Evolutionary conservation across 1,139 yeast genomes (phyloP).

Genomic region (Geotrichum cucujoidarum): DNA sequence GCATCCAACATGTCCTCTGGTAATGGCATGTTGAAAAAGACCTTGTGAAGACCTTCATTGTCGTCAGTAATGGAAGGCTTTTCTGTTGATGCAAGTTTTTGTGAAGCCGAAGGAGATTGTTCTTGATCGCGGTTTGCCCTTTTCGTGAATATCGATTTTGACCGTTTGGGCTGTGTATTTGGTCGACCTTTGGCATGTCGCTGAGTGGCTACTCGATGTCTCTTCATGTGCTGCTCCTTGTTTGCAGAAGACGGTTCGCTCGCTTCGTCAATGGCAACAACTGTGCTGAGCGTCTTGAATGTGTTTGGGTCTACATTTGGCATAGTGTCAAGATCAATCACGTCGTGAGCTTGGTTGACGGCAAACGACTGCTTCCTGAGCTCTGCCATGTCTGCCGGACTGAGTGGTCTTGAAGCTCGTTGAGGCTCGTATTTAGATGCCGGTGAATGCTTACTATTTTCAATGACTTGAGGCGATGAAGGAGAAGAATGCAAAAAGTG

Average conservation of each 20-base stretch:
- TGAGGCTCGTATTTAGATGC: conserved; percentile 9
- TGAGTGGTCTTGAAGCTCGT: not conserved
- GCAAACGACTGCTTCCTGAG: conserved; percentile 6
- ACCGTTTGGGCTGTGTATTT: conserved; percentile 29
- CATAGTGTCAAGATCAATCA: conserved; percentile 2
- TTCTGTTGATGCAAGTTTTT: conserved; percentile 23
- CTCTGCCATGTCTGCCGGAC: conserved; percentile 6
- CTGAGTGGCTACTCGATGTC: conserved; percentile 89
- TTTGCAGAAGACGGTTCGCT: not conserved
- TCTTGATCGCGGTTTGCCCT: conserved; percentile 44
- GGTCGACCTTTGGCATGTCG: conserved; percentile 70
- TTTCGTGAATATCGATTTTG: conserved; percentile 26
- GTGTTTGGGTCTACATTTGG: conserved; percentile 2
- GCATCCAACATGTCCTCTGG: conserved; percentile 57
- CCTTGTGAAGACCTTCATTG: conserved; percentile 30
- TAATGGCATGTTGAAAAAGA: conserved; percentile 60
- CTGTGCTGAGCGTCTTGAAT: not conserved
- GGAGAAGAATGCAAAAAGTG: conserved; percentile 3
- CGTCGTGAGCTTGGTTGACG: conserved; percentile 5
- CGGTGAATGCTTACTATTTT: too few relatives aligned
- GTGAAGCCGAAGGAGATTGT: conserved; percentile 28
- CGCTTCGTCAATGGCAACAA: not conserved
- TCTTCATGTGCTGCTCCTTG: conserved; percentile 45
- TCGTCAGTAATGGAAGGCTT: not conserved
- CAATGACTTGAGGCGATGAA: not conserved